Evolutionary conservation across 306 rosid genomes (phyloP).

Genomic region (Fragaria iinumae): DNA sequence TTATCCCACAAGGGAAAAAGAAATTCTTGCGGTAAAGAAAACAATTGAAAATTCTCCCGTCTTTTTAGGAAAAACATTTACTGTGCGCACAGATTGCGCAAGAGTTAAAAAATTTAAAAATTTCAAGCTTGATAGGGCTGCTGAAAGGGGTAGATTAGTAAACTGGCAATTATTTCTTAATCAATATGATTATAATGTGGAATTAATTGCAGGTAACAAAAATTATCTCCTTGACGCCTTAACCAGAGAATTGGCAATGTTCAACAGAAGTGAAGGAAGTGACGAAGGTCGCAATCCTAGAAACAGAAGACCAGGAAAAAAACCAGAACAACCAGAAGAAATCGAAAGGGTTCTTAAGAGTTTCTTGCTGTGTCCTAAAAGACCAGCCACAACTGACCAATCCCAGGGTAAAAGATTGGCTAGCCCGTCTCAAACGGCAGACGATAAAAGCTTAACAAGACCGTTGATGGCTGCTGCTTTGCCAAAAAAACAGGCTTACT

Average conservation of each 20-base stretch:
- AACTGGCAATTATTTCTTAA: no score
- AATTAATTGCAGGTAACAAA: background rate
- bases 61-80: background rate
- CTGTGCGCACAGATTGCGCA: background rate
- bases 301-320: background rate
- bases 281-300: background rate
- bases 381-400: no score
- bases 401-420: no score
- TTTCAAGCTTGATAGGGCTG: background rate
- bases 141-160: background rate
- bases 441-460: no score
- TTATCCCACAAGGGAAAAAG: no score
- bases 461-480: no score
- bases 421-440: no score
- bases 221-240: background rate
- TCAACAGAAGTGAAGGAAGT: background rate
- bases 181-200: background rate
- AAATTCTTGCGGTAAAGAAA: background rate
- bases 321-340: background rate
- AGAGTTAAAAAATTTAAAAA: background rate
- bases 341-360: no score
- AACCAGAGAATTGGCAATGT: background rate
- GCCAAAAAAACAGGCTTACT: no score
- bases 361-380: no score
- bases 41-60: background rate